Evolutionary conservation across 2,329 filamentous ascomycete species (phyloP).

Genomic region (Cytospora chrysosperma): DNA sequence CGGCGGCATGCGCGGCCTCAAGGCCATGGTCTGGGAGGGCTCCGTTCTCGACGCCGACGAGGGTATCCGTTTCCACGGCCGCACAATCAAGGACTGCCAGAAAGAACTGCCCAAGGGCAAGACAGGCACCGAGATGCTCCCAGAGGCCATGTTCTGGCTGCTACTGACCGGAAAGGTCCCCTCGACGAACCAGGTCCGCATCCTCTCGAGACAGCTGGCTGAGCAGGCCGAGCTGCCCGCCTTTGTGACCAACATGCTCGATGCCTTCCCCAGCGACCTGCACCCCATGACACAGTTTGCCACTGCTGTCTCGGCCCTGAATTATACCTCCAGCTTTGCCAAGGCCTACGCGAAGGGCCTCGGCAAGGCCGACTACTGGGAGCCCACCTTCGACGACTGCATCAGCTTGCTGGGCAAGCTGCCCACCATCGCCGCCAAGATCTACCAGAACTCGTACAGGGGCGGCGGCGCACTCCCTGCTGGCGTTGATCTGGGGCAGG

Average conservation of each 20-base stretch:
- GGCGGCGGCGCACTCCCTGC: slow-evolving; percentile 72
- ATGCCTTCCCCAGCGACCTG: slow-evolving; percentile 82
- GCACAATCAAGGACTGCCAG: slow-evolving; percentile 98
- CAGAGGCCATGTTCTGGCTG: slow-evolving; percentile 99
- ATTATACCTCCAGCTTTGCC: slow-evolving; percentile 91
- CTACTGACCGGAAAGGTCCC: slow-evolving; percentile 92
- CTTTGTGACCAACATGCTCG: slow-evolving; percentile 84
- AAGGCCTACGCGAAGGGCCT: slow-evolving; percentile 88
- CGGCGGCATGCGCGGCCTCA: slow-evolving; percentile 95
- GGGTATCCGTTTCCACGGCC: slow-evolving; percentile 96
- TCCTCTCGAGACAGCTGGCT: slow-evolving; percentile 81
- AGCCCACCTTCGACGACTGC: slow-evolving; percentile 93
- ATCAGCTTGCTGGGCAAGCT: slow-evolving; percentile 95
- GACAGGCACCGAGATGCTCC: slow-evolving; percentile 92
- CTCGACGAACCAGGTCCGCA: slow-evolving; percentile 75
- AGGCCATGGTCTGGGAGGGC: slow-evolving; percentile 98
- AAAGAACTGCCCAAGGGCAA: slow-evolving; percentile 88
- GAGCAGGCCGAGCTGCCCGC: slow-evolving; percentile 79
- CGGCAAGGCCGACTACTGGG: slow-evolving; percentile 98
- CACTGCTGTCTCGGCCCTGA: slow-evolving; percentile 91
- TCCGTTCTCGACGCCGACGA: slow-evolving; percentile 95
- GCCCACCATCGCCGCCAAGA: slow-evolving; percentile 93
- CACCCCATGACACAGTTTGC: slow-evolving; percentile 99
- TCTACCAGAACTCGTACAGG: slow-evolving; percentile 89
- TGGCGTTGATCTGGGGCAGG: slow-evolving; percentile 77